Evolutionary conservation across 768 basidiomycete genomes (phyloP).

Genomic region (Calvatia gigantea): DNA sequence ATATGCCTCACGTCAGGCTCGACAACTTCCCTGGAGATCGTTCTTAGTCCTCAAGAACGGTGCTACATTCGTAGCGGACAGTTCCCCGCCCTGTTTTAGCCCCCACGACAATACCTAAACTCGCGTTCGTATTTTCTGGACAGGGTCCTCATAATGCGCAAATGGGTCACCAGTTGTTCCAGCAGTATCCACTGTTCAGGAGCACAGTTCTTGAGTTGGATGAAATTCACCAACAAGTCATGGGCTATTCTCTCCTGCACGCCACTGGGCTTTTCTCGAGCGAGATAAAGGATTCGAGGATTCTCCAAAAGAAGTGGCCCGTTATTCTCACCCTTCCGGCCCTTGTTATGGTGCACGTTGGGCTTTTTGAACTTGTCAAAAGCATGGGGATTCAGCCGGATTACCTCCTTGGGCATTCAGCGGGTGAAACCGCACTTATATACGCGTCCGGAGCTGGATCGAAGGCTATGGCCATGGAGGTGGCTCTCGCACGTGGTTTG

Average conservation of each 20-base stretch:
- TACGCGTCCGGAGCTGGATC: slow-evolving; percentile 41
- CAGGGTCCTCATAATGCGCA: slow-evolving; percentile 23
- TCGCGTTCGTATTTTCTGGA: slow-evolving; percentile 30
- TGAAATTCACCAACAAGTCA: slow-evolving; percentile 22
- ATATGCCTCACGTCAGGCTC: slow-evolving; percentile 24
- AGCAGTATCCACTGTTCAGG: slow-evolving; percentile 31
- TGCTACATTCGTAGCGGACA: slow-evolving; percentile 21
- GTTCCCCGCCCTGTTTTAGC: slow-evolving; percentile 26
- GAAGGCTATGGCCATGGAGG: slow-evolving; percentile 37
- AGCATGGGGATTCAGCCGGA: slow-evolving; percentile 34
- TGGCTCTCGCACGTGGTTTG: slow-evolving; percentile 39
- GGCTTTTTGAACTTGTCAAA: slow-evolving; percentile 36
- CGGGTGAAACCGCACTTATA: slow-evolving; percentile 41
- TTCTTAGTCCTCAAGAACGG: slow-evolving; percentile 30
- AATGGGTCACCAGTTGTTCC: slow-evolving; percentile 29
- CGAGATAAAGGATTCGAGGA: slow-evolving; percentile 4
- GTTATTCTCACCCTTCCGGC: slow-evolving; percentile 37
- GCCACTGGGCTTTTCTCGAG: slow-evolving; percentile 33
- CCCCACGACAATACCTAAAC: slow-evolving; percentile 21
- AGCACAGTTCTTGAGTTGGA: slow-evolving; percentile 35
- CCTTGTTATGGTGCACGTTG: slow-evolving; percentile 43
- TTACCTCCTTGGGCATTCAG: slow-evolving; percentile 42
- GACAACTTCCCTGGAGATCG: slow-evolving; percentile 31
- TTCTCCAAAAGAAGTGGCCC: slow-evolving; percentile 25
- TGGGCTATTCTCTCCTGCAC: slow-evolving; percentile 32